Evolutionary conservation across 345 rosid genomes (phyloP), one percentile per base, ranked within the genome.

Genomic region (Fremontodendron californicum): DNA sequence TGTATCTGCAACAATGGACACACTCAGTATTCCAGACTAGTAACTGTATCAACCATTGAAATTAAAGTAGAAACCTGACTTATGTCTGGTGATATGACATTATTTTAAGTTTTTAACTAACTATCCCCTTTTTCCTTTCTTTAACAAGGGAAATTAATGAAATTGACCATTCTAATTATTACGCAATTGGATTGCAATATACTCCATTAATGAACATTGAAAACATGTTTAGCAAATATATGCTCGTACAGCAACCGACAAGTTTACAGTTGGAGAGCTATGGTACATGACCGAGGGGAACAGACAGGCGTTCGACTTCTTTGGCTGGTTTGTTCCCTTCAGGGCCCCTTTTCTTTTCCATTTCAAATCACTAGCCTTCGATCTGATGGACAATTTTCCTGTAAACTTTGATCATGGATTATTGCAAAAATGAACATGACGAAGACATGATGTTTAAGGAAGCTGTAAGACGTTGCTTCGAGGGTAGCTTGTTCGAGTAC

Each of bases 211-310:
- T 75, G 39, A 75, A 82, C 77, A 71, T 94, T 5, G 97, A 92
- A 81, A 78, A 83, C 81, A 85, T 87, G 18, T 92, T 91, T 65
- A 91, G 98, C 90, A 92, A 92, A n/a, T n/a, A 81, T 89, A 91
- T 57, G 93, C 93, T 1, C 80, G 66, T 0, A 91, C 93, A n/a
- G n/a, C n/a, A 21, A 93, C 93, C 0, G 87, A 91, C 80, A 91
- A 85, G 86, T 49, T 92, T 4, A 81, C 90, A 1, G 43, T 85
- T 4, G 76, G 87, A 73, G 97, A 94, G 84, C 33, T 94, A 6
- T 92, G 98, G 98, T 61, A 87, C 54, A 79, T 92, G 97, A 94
- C 97, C 0, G 83, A 94, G 76, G 97, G 93, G 66, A 85, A 89
- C 45, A 85, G 92, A 1, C 40, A 78, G 19, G 84, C 92, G 2